These are phyloP conservation scores for Pulveroboletus frians DNA, from an alignment of 768 basidiomycete genomes.

Conservation along the genomic window DNA sequence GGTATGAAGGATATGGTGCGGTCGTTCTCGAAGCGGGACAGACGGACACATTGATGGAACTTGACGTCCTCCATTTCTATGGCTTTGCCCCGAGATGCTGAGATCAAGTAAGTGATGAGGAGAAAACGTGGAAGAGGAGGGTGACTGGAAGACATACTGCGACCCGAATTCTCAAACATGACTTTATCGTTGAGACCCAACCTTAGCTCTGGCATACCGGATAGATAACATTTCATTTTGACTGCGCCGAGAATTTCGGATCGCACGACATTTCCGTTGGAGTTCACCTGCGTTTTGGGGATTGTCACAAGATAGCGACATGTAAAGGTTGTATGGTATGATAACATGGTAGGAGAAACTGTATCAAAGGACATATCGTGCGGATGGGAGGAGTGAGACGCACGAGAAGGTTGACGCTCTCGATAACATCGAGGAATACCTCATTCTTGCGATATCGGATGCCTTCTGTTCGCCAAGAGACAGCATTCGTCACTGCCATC, in stretches of 20 bases:
- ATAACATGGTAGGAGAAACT: neutral
- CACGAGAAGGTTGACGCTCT: slow-evolving; percentile 93
- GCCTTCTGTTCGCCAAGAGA: slow-evolving; percentile 97
- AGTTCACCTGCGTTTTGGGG: slow-evolving; percentile 66
- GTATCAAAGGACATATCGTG: neutral
- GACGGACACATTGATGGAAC: slow-evolving; percentile 98
- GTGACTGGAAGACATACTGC: slow-evolving; percentile 55
- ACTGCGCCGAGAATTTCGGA: slow-evolving; percentile 97
- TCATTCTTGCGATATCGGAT: slow-evolving; percentile 98
- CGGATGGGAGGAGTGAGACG: slow-evolving; percentile 24
- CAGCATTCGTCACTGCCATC: slow-evolving; percentile 96
- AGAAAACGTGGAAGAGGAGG: neutral
- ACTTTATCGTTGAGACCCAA: slow-evolving; percentile 98
- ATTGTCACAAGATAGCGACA: neutral
- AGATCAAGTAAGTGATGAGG: neutral
- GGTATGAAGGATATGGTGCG: slow-evolving; percentile 99
- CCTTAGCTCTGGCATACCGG: slow-evolving; percentile 98
- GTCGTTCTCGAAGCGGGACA: slow-evolving; percentile 97
- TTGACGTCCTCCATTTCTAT: slow-evolving; percentile 99
- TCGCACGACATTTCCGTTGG: slow-evolving; percentile 93
- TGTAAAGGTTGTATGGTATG: neutral
- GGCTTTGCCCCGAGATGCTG: slow-evolving; percentile 75
- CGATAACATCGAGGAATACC: slow-evolving; percentile 97
- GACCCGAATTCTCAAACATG: slow-evolving; percentile 97
- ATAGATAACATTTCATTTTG: slow-evolving; percentile 99